Evolutionary conservation across 305 asterid species (phyloP).

Genomic region (Withania somnifera): DNA sequence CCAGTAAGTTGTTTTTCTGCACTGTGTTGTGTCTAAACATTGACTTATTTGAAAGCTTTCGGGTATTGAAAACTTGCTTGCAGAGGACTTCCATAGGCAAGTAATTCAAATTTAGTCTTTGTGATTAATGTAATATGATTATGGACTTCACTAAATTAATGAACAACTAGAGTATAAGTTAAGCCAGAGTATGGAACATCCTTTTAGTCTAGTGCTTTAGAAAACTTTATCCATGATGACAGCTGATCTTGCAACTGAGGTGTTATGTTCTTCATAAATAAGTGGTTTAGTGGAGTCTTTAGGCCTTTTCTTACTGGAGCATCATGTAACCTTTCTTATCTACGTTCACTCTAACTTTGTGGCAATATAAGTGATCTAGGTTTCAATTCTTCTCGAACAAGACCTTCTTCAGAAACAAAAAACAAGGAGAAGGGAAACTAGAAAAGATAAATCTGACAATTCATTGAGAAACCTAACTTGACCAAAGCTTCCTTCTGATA

Average conservation of each 20-base stretch:
- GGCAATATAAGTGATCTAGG: background rate
- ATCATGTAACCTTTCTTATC: background rate
- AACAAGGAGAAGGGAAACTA: background rate
- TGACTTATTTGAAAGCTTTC: background rate
- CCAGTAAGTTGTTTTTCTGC: slow-evolving; percentile 42
- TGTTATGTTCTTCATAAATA: background rate
- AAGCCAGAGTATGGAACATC: background rate
- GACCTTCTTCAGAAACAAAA: background rate
- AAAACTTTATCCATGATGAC: background rate
- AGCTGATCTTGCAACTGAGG: background rate
- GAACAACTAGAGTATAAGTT: too few species aligned
- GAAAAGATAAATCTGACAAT: background rate
- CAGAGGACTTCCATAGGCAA: background rate
- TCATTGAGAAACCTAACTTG: background rate
- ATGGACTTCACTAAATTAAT: background rate
- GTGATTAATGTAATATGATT: background rate
- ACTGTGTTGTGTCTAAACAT: background rate
- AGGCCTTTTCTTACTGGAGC: background rate
- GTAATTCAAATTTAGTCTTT: background rate
- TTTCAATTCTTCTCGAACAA: background rate
- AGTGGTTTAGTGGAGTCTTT: background rate
- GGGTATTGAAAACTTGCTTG: background rate
- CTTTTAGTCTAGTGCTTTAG: background rate
- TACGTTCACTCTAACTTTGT: background rate
- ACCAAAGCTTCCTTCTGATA: background rate